Evolutionary conservation across 1,284 basidiomycete genomes (phyloP).

Genomic region (Tilletia indica): DNA sequence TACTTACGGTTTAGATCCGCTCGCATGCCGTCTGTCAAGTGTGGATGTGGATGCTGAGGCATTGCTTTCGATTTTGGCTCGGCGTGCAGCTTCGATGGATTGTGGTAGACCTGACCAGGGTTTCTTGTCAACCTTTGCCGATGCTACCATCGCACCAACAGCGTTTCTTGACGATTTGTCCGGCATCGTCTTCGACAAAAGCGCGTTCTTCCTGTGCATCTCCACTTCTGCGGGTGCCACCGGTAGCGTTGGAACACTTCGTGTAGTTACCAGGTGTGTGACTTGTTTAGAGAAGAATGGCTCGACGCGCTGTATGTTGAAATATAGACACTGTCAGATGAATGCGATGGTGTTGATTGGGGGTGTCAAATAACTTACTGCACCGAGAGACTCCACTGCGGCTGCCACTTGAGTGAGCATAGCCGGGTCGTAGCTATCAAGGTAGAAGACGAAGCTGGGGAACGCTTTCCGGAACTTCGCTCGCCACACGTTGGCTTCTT

Average conservation of each 20-base stretch:
- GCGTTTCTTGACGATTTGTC: too few species aligned
- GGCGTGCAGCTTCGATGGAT: constrained; percentile 22
- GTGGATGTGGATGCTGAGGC: constrained; percentile 12
- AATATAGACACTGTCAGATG: background rate
- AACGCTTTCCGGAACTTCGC: constrained; percentile 44
- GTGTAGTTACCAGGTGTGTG: constrained; percentile 51
- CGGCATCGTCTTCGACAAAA: background rate
- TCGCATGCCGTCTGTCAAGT: background rate
- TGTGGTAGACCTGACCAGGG: constrained; percentile 21
- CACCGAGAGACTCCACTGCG: constrained; percentile 44
- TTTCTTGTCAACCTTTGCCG: constrained; percentile 19
- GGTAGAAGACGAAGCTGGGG: constrained; percentile 51
- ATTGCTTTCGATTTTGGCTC: constrained; percentile 21
- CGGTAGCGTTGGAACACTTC: constrained; percentile 22
- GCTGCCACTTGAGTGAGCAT: constrained; percentile 29
- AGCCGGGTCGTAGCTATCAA: constrained; percentile 45
- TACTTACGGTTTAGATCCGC: background rate
- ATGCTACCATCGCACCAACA: background rate
- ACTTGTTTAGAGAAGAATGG: constrained; percentile 52
- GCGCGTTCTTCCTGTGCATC: constrained; percentile 10
- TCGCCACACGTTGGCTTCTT: constrained; percentile 37
- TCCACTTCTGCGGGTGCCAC: constrained; percentile 16
- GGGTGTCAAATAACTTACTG: constrained; percentile 22
- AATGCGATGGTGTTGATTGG: too few species aligned
- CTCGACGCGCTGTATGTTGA: constrained; percentile 32